Base-by-base conservation (phyloP, 176 grass and related monocot genomes). In the Aegilops tauschii region DNA sequence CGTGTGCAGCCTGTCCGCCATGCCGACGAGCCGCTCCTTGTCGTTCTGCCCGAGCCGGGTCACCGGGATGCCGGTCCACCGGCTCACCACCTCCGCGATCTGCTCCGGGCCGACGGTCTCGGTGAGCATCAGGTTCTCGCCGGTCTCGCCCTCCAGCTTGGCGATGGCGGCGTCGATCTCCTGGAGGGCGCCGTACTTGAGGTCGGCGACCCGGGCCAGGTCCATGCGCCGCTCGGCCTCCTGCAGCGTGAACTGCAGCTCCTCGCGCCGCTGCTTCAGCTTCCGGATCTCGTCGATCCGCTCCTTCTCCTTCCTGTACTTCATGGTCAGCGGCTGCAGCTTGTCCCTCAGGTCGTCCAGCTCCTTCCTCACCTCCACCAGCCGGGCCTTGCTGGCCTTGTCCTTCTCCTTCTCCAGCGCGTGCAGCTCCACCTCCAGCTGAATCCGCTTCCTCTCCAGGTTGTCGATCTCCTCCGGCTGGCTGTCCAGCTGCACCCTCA, bases 401-500 rank as follows among this genome's bases (percentile, higher is more conserved):
- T 97, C 95, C 70, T 97, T 97, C 81, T 97, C 94, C 70, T 94
- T 97, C 88, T 97, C 95, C 28, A 97, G 88, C 1, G 92, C 90
- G 83, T 94, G 92, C 17, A 87, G 83, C 85, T 97, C 95, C 1
- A 97, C 90, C 66, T 97, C 94, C 9, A 97, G 82, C 77, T 97
- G 94, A 64, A 94, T 97, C 63, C 92, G 84, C 59, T 94, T 94
- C 78, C 92, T 89, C 62, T 94, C 88, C 17, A 97, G 79, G n/a
- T 97, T 97, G 40, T 97, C 92, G 9, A 97, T 94, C 80, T 94
- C 92, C 54, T 97, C 92, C 2, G 95, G 92, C 23, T 97, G 92
- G 86, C 92, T 97, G 65, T 94, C 90, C 20, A 97, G 90, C 62
- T 97, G 95, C 63, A 94, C 92, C 87, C 90, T 90, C 39, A 97